Evolutionary conservation across 345 rosid genomes (phyloP).

Genomic region (Arabis alpina): DNA sequence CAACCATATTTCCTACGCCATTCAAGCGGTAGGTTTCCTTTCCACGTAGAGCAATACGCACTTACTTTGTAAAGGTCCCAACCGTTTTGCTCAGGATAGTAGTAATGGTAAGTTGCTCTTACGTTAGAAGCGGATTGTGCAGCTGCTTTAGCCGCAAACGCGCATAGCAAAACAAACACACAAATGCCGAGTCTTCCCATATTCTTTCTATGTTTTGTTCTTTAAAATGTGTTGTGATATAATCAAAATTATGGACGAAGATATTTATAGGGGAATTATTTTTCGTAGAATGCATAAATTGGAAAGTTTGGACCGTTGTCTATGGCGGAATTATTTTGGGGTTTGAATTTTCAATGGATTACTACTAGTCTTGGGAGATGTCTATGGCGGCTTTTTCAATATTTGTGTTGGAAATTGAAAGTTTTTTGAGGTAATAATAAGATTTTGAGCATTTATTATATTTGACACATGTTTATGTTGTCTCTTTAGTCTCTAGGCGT

Average conservation of each 20-base stretch:
- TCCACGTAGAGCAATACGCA: constrained; percentile 60
- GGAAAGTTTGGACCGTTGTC: constrained; percentile 4
- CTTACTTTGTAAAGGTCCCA: constrained; percentile 57
- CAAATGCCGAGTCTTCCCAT: constrained; percentile 23
- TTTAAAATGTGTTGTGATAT: neutral
- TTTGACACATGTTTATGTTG: constrained; percentile 2
- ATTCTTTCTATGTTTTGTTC: constrained; percentile 10
- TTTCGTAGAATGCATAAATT: neutral
- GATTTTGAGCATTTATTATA: constrained; percentile 13
- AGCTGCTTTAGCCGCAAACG: constrained; percentile 34
- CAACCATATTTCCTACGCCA: constrained; percentile 60
- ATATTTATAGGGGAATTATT: neutral
- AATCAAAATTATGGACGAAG: neutral
- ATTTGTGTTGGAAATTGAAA: constrained; percentile 17
- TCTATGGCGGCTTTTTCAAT: constrained; percentile 21
- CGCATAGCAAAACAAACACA: constrained; percentile 29
- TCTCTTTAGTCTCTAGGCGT: constrained; percentile 11
- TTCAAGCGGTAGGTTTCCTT: constrained; percentile 50
- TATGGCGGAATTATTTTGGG: no score
- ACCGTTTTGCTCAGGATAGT: constrained; percentile 49
- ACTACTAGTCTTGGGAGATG: constrained; percentile 8
- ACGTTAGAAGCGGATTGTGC: constrained; percentile 55
- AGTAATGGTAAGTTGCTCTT: constrained; percentile 55
- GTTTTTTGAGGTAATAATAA: constrained; percentile 6
- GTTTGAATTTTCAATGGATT: constrained; percentile 29